A percentile compares a stretch with the other conserved stretches of the same genome.
These are phyloP conservation scores for Aspergillus flavus DNA, from an alignment of 2,329 filamentous ascomycete species.

Conservation along the genomic window DNA sequence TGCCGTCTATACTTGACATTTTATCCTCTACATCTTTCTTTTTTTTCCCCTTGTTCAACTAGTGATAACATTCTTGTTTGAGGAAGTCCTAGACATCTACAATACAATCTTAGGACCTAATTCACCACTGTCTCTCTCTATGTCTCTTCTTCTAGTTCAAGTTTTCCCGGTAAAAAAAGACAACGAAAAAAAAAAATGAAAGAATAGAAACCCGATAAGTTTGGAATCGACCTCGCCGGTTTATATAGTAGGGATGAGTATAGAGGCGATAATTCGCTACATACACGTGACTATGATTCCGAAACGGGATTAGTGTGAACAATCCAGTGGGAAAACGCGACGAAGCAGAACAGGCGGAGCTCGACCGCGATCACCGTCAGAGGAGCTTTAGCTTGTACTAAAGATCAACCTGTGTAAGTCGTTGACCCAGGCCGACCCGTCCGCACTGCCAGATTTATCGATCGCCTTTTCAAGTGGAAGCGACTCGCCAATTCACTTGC, in stretches of 20 bases:
- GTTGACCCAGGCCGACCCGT: too few relatives aligned
- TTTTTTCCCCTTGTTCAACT: not conserved
- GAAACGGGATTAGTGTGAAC: slow-evolving; percentile 31
- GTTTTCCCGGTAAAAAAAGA: not conserved
- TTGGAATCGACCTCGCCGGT: not conserved
- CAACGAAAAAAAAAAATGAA: not conserved
- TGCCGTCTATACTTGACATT: not conserved
- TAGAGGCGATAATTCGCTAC: not conserved
- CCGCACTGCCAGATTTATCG: not conserved
- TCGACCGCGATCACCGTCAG: slow-evolving; percentile 28
- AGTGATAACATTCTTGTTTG: not conserved
- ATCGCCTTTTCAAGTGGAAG: not conserved
- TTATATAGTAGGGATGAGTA: too few relatives aligned
- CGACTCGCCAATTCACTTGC: slow-evolving; percentile 1
- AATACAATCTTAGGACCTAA: not conserved
- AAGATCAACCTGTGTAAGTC: not conserved
- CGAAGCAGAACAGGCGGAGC: slow-evolving; percentile 25
- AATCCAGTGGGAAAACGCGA: slow-evolving; percentile 32
- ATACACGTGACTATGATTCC: slow-evolving; percentile 28
- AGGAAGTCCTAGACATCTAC: not conserved
- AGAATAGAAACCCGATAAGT: not conserved
- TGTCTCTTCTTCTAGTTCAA: not conserved
- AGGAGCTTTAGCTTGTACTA: slow-evolving; percentile 17
- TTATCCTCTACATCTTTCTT: not conserved
- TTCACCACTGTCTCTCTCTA: not conserved